A percentile compares a stretch with the other conserved stretches of the same genome.
Conservation (phyloP, 495 filamentous ascomycete species). For the Hypomontagnella submonticulosa region DNA sequence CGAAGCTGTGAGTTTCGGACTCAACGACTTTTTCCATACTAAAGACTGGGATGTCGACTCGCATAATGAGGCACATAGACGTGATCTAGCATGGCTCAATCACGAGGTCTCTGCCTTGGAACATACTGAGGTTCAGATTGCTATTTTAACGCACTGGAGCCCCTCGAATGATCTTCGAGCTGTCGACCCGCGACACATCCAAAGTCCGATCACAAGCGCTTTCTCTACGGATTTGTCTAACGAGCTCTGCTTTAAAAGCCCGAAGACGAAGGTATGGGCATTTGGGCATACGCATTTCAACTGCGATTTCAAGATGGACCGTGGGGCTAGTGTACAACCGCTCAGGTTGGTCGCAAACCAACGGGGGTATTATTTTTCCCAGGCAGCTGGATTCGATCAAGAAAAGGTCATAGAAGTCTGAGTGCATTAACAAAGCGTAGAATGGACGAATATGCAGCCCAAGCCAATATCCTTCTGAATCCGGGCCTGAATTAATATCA, state of each 20-base stretch:
- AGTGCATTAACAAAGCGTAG: background rate
- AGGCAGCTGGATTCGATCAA: constrained; percentile 6
- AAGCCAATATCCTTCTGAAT: no score
- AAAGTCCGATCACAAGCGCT: constrained; percentile 52
- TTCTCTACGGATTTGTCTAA: constrained; percentile 56
- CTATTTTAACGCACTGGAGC: constrained; percentile 66
- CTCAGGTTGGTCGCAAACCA: constrained; percentile 46
- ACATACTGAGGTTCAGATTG: constrained; percentile 52
- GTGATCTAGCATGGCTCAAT: constrained; percentile 65
- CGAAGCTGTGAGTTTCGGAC: constrained; percentile 44
- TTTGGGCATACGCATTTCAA: constrained; percentile 69
- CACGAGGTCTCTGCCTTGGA: constrained; percentile 53
- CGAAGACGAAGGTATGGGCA: constrained; percentile 62
- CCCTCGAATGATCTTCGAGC: constrained; percentile 54
- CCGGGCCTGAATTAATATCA: no score
- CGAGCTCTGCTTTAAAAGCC: constrained; percentile 59
- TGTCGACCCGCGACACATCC: constrained; percentile 55
- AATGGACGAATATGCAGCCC: no score
- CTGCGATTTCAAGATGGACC: constrained; percentile 32
- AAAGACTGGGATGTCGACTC: constrained; percentile 58
- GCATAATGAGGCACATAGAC: constrained; percentile 54
- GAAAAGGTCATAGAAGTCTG: background rate
- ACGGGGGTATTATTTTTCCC: constrained; percentile 46
- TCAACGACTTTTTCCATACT: constrained; percentile 65
- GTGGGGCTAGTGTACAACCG: background rate